phyloP scores from a whole-genome alignment of 2,329 filamentous ascomycete genomes.

The Zymoseptoria brevis region DNA sequence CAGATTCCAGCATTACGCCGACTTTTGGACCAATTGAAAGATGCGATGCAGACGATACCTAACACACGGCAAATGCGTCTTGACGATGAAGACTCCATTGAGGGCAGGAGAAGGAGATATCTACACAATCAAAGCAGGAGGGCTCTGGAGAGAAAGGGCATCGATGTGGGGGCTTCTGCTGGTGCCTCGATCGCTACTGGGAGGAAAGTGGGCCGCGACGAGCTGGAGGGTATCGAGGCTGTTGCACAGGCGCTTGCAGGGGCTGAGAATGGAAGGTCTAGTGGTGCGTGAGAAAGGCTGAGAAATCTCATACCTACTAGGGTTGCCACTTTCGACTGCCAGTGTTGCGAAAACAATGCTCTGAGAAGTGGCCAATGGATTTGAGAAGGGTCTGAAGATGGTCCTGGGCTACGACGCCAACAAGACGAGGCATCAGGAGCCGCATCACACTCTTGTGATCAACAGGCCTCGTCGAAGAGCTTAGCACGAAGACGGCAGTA shows the following conservation, averaged over 20 bases:
- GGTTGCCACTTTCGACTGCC: not conserved
- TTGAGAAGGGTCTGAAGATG: too few relatives aligned
- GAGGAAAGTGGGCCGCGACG: constrained; percentile 26
- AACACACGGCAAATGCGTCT: constrained; percentile 26
- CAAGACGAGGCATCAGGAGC: not conserved
- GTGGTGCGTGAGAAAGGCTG: not conserved
- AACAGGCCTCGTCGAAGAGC: not conserved
- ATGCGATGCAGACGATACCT: constrained; percentile 21
- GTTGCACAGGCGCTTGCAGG: constrained; percentile 29
- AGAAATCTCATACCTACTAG: not conserved
- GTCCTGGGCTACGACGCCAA: not conserved
- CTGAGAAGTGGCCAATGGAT: too few relatives aligned
- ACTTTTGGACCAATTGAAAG: constrained; percentile 54
- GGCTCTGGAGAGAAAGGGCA: constrained; percentile 65
- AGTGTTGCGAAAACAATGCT: too few relatives aligned
- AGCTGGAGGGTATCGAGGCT: constrained; percentile 32
- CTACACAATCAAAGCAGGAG: constrained; percentile 71
- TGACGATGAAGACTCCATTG: constrained; percentile 39
- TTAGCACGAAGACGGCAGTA: not conserved
- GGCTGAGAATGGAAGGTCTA: constrained; percentile 5
- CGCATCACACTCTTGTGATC: not conserved
- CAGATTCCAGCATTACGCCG: constrained; percentile 73
- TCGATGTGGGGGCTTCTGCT: constrained; percentile 44
- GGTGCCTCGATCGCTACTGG: constrained; percentile 16
- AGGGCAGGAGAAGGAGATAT: constrained; percentile 68